Conservation (phyloP, 441 rosid species). For the Bocquillonia castaneifolia region DNA sequence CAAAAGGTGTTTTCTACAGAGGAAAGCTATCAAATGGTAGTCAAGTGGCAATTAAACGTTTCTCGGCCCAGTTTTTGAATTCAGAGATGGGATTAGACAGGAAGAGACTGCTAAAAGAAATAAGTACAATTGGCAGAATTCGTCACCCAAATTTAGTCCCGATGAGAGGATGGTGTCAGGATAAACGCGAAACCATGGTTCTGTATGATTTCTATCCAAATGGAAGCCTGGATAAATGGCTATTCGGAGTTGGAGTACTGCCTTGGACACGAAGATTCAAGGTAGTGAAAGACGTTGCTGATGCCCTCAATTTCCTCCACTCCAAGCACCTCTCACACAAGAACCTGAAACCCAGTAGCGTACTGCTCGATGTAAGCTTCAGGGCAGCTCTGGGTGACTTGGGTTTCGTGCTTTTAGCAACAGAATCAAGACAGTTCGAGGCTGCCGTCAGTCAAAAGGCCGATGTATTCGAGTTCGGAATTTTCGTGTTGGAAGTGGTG, state of each 20-base stretch:
- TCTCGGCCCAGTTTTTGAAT: constrained; percentile 33
- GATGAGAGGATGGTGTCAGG: constrained; percentile 48
- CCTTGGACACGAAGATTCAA: constrained; percentile 45
- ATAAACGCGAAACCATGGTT: constrained; percentile 33
- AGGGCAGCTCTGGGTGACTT: constrained; percentile 41
- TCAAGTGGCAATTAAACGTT: constrained; percentile 38
- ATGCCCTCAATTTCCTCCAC: constrained; percentile 37
- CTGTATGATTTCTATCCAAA: constrained; percentile 40
- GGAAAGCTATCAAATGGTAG: constrained; percentile 41
- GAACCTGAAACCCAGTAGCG: constrained; percentile 43
- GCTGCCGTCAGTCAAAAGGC: constrained; percentile 32
- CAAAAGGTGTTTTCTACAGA: constrained; percentile 32
- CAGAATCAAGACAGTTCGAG: constrained; percentile 33
- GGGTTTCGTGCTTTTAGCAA: constrained; percentile 35
- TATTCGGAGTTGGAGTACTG: constrained; percentile 40
- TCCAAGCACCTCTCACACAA: constrained; percentile 40
- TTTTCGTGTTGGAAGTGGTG: constrained; percentile 42
- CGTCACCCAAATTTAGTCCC: constrained; percentile 46
- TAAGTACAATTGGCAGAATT: constrained; percentile 30
- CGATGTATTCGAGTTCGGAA: constrained; percentile 46
- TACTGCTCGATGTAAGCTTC: constrained; percentile 45
- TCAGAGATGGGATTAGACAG: constrained; percentile 33
- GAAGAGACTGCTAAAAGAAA: constrained; percentile 37
- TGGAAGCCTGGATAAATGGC: constrained; percentile 47
- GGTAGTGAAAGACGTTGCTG: constrained; percentile 36